A percentile compares a stretch with the other conserved stretches of the same genome.
These are phyloP conservation scores for Quercus robur DNA, from an alignment of 306 rosid species.

Conservation along the genomic window DNA sequence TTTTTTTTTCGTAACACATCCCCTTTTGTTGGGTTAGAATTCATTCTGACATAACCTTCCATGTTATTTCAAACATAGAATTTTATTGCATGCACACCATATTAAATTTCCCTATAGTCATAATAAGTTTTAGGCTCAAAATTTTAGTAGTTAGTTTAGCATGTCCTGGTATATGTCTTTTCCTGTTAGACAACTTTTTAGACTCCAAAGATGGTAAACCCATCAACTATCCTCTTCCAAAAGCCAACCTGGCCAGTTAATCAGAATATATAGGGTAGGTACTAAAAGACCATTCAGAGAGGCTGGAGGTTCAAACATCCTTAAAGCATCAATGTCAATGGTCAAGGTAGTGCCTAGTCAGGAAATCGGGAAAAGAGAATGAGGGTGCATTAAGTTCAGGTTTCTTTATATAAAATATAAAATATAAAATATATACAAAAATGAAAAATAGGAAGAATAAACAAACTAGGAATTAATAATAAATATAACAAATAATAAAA, in stretches of 20 bases:
- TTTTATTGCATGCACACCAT: too few species aligned
- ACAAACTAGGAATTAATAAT: not conserved
- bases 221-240: not conserved
- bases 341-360: not conserved
- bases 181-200: not conserved
- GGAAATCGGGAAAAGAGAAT: not conserved
- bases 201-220: not conserved
- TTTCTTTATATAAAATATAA: not conserved
- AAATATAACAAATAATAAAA: not conserved
- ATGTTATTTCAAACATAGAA: too few species aligned
- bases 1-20: not conserved
- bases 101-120: too few species aligned
- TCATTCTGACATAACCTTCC: too few species aligned
- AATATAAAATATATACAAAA: not conserved
- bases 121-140: not conserved
- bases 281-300: not conserved
- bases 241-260: not conserved
- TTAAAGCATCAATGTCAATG: not conserved
- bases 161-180: not conserved
- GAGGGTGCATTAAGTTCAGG: not conserved
- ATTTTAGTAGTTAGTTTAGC: not conserved
- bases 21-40: not conserved
- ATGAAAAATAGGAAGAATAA: not conserved
- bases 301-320: not conserved
- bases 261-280: not conserved